Percentiles rank a stretch among this genome's conserved stretches.
Conservation (phyloP, 495 filamentous ascomycete genomes). For the Penicillium lividum region DNA sequence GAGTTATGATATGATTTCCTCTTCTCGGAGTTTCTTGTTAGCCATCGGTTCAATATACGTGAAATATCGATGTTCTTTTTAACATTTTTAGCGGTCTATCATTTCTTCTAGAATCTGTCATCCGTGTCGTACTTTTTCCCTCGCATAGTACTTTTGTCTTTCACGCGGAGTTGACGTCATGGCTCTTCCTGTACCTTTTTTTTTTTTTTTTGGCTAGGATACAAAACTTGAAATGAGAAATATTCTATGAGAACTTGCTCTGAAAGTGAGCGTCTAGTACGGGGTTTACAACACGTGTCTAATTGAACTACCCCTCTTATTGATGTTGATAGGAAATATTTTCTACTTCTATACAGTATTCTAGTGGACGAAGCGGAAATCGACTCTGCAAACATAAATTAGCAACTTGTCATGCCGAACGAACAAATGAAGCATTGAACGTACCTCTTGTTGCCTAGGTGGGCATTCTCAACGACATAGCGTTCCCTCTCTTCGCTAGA, state of each 20-base stretch:
- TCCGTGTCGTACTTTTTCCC: background rate
- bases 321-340: background rate
- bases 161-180: background rate
- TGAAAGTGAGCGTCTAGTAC: slow-evolving; percentile 65
- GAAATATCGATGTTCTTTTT: background rate
- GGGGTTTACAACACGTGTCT: slow-evolving; percentile 77
- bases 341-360: background rate
- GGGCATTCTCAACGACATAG: slow-evolving; percentile 65
- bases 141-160: background rate
- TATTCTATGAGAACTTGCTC: slow-evolving; percentile 44
- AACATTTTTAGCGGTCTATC: slow-evolving; percentile 1
- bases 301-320: slow-evolving; percentile 58
- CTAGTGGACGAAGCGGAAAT: slow-evolving; percentile 56
- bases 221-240: background rate
- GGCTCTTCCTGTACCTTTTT: too few relatives aligned
- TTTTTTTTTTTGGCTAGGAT: too few relatives aligned
- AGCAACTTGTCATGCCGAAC: background rate
- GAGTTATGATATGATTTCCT: background rate
- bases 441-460: slow-evolving; percentile 71
- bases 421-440: background rate
- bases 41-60: background rate
- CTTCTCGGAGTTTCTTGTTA: background rate
- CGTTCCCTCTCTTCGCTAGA: slow-evolving; percentile 56
- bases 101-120: background rate
- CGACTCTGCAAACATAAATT: slow-evolving; percentile 38